Evolutionary conservation across 805 yeast species (phyloP).

Genomic region (Zygosaccharomyces siamensis): DNA sequence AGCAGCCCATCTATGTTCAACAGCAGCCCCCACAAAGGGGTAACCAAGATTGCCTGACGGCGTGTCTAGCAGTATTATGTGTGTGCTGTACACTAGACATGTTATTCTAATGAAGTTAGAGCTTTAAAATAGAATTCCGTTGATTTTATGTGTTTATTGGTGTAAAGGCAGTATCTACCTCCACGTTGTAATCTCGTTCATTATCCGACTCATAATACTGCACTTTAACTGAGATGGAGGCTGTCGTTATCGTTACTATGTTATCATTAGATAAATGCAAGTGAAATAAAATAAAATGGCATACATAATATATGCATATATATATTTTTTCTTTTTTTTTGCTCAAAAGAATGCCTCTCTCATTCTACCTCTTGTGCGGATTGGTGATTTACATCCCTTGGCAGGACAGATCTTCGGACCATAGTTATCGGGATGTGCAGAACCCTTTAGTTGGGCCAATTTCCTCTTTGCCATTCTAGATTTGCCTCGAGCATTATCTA

Average conservation of each 20-base stretch:
- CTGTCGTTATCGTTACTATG: neutral
- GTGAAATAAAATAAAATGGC: neutral
- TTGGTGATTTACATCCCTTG: conserved; percentile 40
- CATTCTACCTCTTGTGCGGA: conserved; percentile 48
- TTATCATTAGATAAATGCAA: neutral
- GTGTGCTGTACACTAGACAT: conserved; percentile 52
- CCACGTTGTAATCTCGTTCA: conserved; percentile 3
- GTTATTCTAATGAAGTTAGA: conserved; percentile 34
- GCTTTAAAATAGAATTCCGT: neutral
- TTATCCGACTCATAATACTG: neutral
- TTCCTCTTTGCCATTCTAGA: conserved; percentile 24
- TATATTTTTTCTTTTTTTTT: neutral
- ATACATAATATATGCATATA: neutral
- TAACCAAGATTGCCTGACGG: conserved; percentile 44
- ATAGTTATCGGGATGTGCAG: conserved; percentile 40
- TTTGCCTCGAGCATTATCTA: conserved; percentile 40
- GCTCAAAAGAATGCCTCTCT: conserved; percentile 45
- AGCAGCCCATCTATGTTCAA: conserved; percentile 50
- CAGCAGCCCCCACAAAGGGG: conserved; percentile 40
- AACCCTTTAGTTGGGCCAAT: conserved; percentile 27
- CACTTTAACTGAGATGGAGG: neutral
- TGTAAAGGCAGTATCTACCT: neutral
- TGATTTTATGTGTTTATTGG: neutral
- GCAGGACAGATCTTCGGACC: conserved; percentile 62
- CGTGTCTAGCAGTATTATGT: conserved; percentile 52